These are phyloP conservation scores for Termitomyces heimii DNA, from an alignment of 768 basidiomycete genomes.

Conservation along the genomic window DNA sequence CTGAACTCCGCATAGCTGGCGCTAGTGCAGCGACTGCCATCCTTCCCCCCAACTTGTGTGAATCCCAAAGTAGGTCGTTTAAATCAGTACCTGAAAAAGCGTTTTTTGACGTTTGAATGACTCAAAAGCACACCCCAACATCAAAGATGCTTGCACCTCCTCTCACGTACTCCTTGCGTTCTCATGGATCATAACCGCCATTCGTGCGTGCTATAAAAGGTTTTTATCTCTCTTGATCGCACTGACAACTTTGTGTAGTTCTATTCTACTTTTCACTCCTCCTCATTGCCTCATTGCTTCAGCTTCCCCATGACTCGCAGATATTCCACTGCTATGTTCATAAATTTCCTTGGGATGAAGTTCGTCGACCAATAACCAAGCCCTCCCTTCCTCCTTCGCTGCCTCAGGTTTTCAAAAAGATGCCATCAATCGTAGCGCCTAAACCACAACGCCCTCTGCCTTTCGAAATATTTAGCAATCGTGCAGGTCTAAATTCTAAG, in stretches of 20 bases:
- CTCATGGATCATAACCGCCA: constrained; percentile 27
- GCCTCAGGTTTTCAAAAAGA: constrained; percentile 29
- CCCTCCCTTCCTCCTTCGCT: constrained; percentile 18
- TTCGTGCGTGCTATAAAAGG: constrained; percentile 26
- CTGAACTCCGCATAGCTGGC: constrained; percentile 32
- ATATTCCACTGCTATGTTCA: constrained; percentile 50
- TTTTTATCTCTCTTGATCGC: not conserved
- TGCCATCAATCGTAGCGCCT: constrained; percentile 38
- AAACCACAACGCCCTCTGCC: constrained; percentile 33
- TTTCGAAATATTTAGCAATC: constrained; percentile 28
- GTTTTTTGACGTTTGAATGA: not conserved
- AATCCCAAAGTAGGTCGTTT: constrained; percentile 18
- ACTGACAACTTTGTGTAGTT: constrained; percentile 30
- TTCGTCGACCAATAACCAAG: constrained; percentile 14
- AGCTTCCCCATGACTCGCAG: constrained; percentile 34
- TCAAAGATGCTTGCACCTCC: constrained; percentile 40
- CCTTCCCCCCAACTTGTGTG: constrained; percentile 30
- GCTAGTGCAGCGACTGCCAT: constrained; percentile 43
- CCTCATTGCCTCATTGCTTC: constrained; percentile 35
- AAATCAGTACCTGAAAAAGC: not conserved
- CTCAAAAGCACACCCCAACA: not conserved
- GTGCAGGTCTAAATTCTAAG: constrained; percentile 32
- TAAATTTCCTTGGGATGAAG: constrained; percentile 32
- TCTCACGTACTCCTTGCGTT: constrained; percentile 52
- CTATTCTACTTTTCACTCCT: constrained; percentile 51